Evolutionary conservation across 768 basidiomycete species (phyloP).

Genomic region (Leccinellum luteum): DNA sequence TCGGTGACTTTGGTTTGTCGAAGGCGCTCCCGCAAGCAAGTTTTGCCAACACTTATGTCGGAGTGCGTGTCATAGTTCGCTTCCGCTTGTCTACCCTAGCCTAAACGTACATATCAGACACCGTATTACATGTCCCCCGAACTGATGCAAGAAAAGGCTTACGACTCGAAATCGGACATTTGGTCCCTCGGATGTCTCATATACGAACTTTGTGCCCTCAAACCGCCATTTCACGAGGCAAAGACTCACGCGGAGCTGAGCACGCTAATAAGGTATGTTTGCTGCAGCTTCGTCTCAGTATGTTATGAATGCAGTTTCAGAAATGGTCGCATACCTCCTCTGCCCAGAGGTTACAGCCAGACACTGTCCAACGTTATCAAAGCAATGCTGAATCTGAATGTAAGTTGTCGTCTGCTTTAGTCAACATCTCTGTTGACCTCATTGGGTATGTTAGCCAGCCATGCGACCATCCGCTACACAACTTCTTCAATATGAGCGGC

Average conservation of each 20-base stretch:
- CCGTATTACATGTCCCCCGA: slow-evolving; percentile 99
- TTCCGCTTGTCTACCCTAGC: not conserved
- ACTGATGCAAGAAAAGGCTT: slow-evolving; percentile 94
- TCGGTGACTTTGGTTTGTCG: slow-evolving; percentile 95
- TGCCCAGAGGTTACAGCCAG: slow-evolving; percentile 81
- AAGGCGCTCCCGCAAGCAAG: slow-evolving; percentile 86
- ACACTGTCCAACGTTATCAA: slow-evolving; percentile 72
- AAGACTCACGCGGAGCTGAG: slow-evolving; percentile 86
- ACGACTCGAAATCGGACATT: slow-evolving; percentile 97
- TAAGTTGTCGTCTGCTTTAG: slow-evolving; percentile 36
- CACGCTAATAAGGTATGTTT: slow-evolving; percentile 71
- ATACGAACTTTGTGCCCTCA: slow-evolving; percentile 92
- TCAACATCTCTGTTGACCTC: not conserved
- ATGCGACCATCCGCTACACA: slow-evolving; percentile 84
- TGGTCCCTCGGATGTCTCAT: slow-evolving; percentile 98
- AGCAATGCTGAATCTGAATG: slow-evolving; percentile 84
- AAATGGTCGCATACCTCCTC: slow-evolving; percentile 87
- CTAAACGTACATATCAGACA: slow-evolving; percentile 60
- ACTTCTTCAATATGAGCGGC: slow-evolving; percentile 75
- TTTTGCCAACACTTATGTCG: slow-evolving; percentile 96
- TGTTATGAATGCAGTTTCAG: slow-evolving; percentile 31
- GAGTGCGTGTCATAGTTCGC: slow-evolving; percentile 51
- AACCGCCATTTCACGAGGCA: slow-evolving; percentile 92
- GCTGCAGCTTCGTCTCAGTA: not conserved
- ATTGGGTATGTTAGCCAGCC: slow-evolving; percentile 53